phyloP scores from a whole-genome alignment of 441 rosid species.

The Sinapis alba region DNA sequence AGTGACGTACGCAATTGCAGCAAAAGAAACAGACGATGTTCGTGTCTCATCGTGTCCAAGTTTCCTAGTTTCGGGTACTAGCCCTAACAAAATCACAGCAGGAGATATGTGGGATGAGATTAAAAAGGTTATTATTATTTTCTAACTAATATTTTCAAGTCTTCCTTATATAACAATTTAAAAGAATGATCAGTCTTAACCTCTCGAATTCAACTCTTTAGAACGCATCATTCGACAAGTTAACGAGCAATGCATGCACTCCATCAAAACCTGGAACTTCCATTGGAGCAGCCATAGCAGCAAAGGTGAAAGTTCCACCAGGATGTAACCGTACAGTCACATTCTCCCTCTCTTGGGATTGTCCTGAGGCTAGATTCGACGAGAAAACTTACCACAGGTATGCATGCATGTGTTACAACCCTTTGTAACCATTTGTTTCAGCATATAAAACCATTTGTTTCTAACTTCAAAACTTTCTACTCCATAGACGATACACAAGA shows the following conservation, averaged over 20 bases:
- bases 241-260: slow-evolving; percentile 37
- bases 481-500: slow-evolving; percentile 64
- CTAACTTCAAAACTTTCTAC: slow-evolving; percentile 16
- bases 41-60: slow-evolving; percentile 70
- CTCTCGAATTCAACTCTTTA: slow-evolving; percentile 24
- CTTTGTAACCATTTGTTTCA: too few species aligned
- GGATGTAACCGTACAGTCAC: slow-evolving; percentile 54
- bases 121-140: slow-evolving; percentile 46
- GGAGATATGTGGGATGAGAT: slow-evolving; percentile 83
- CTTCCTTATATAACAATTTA: background rate
- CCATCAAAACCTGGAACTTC: slow-evolving; percentile 63
- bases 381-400: slow-evolving; percentile 63
- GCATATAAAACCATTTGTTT: background rate
- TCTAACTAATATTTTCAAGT: background rate
- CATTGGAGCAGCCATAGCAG: slow-evolving; percentile 74
- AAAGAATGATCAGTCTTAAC: background rate
- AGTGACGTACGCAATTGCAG: slow-evolving; percentile 68
- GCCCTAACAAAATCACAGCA: slow-evolving; percentile 50
- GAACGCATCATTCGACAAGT: slow-evolving; percentile 63
- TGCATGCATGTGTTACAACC: slow-evolving; percentile 4
- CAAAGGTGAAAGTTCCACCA: slow-evolving; percentile 62
- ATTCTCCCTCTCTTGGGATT: slow-evolving; percentile 75
- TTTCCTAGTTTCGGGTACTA: slow-evolving; percentile 57
- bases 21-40: slow-evolving; percentile 64
- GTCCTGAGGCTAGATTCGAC: slow-evolving; percentile 61